Percentiles rank a stretch among this genome's conserved stretches.
Conservation (phyloP, 495 filamentous ascomycete genomes). For the Neurospora sp. region DNA sequence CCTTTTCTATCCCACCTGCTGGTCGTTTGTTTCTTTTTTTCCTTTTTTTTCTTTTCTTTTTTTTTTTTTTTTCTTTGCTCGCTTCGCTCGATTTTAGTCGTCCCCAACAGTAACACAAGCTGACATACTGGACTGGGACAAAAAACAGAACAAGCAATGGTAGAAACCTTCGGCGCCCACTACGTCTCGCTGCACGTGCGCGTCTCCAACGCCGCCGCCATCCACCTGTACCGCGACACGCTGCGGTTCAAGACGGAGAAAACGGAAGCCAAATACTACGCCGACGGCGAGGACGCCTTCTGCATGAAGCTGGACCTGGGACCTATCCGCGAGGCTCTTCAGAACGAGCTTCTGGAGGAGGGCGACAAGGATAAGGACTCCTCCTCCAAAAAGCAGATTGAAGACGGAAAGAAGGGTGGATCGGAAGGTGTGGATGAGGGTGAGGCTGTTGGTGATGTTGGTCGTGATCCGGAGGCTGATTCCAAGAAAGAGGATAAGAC, state of each 20-base stretch:
- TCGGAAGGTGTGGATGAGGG: slow-evolving; percentile 31
- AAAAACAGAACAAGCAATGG: slow-evolving; percentile 68
- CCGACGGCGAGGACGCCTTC: slow-evolving; percentile 93
- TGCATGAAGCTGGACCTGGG: slow-evolving; percentile 82
- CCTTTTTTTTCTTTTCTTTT: slow-evolving; percentile 12
- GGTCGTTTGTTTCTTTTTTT: too few relatives aligned
- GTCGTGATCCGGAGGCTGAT: slow-evolving; percentile 24
- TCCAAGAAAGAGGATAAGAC: slow-evolving; percentile 24
- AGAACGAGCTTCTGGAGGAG: slow-evolving; percentile 24
- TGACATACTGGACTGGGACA: too few relatives aligned
- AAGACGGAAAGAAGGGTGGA: background rate
- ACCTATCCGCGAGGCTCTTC: slow-evolving; percentile 44
- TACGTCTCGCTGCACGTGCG: slow-evolving; percentile 96
- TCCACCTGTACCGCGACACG: slow-evolving; percentile 87
- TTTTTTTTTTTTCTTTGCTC: background rate
- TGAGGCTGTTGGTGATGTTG: slow-evolving; percentile 35
- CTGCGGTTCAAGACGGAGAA: slow-evolving; percentile 86
- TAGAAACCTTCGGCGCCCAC: slow-evolving; percentile 79
- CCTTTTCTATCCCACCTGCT: too few relatives aligned
- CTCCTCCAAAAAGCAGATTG: slow-evolving; percentile 15
- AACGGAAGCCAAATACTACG: slow-evolving; percentile 91
- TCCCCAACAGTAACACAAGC: too few relatives aligned
- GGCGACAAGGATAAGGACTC: slow-evolving; percentile 22
- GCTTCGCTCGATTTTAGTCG: background rate
- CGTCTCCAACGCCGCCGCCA: slow-evolving; percentile 80